Conservation (phyloP, 2,329 filamentous ascomycete species). For the Fusarium torreyae region DNA sequence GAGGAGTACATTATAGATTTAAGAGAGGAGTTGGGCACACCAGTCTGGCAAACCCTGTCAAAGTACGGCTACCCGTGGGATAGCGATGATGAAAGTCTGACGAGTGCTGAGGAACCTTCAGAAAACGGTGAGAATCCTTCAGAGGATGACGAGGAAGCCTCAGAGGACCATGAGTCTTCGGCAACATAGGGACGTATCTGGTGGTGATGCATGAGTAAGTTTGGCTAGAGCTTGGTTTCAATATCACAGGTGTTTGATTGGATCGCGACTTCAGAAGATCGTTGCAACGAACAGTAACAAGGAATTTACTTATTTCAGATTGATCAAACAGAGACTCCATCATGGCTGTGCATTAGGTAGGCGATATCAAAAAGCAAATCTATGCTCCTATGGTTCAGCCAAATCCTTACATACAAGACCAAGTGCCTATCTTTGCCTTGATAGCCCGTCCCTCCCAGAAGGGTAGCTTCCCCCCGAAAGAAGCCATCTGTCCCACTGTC, state of each 20-base stretch:
- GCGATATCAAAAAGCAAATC: not conserved
- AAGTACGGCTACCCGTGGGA: not conserved
- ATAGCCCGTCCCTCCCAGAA: not conserved
- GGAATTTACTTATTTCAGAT: not conserved
- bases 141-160: too few species aligned
- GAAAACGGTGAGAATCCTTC: too few species aligned
- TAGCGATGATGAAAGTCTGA: not conserved
- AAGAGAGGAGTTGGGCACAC: slow-evolving; percentile 8
- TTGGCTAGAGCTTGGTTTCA: too few species aligned
- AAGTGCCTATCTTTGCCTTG: not conserved
- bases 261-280: too few species aligned
- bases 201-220: too few species aligned
- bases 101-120: too few species aligned
- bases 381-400: not conserved
- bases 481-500: not conserved
- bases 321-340: not conserved
- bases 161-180: too few species aligned
- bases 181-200: accelerated
- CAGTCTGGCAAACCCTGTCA: not conserved
- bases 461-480: not conserved
- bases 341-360: not conserved
- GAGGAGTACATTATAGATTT: slow-evolving; percentile 19
- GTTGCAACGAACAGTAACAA: too few species aligned
- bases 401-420: slow-evolving; percentile 7
- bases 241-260: too few species aligned